A percentile compares a stretch with the other conserved stretches of the same genome.
phyloP scores from a whole-genome alignment of 164 flowering plant species.

The Umbilicus rupestris region DNA sequence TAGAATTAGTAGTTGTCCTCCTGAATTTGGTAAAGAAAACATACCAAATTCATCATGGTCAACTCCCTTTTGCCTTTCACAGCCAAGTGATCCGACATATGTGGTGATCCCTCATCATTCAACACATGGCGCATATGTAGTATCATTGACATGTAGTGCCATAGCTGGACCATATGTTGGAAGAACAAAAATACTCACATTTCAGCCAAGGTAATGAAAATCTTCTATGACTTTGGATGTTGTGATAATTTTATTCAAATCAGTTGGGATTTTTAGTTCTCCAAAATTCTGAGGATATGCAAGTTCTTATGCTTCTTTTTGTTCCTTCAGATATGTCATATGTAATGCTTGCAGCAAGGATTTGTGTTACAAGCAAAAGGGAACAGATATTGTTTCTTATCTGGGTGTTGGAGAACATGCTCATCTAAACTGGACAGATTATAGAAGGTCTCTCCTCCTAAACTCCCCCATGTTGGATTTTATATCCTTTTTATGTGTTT shows the following conservation, averaged over 20 bases:
- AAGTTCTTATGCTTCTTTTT: neutral
- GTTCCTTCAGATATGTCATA: slow-evolving; percentile 69
- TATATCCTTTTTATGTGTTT: neutral
- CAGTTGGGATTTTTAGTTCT: neutral
- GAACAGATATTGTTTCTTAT: slow-evolving; percentile 44
- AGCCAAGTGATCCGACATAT: slow-evolving; percentile 65
- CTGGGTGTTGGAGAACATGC: slow-evolving; percentile 62
- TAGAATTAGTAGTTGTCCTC: slow-evolving; percentile 28
- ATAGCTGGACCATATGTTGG: slow-evolving; percentile 53
- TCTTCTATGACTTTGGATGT: neutral
- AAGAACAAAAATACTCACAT: slow-evolving; percentile 60
- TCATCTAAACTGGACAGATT: slow-evolving; percentile 78
- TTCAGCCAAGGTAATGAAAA: slow-evolving; percentile 69
- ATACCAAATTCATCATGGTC: slow-evolving; percentile 50
- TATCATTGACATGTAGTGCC: slow-evolving; percentile 64
- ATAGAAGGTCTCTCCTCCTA: slow-evolving; percentile 39
- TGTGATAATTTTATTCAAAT: neutral
- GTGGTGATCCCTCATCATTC: slow-evolving; percentile 62
- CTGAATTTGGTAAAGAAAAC: slow-evolving; percentile 22
- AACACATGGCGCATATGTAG: slow-evolving; percentile 39
- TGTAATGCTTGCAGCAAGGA: slow-evolving; percentile 82
- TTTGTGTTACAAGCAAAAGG: slow-evolving; percentile 78
- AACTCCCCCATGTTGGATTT: neutral
- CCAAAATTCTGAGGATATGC: neutral
- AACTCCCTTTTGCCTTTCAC: slow-evolving; percentile 60